Evolutionary conservation across 2,329 filamentous ascomycete species (phyloP).

Genomic region (Triangularia verruculosa): DNA sequence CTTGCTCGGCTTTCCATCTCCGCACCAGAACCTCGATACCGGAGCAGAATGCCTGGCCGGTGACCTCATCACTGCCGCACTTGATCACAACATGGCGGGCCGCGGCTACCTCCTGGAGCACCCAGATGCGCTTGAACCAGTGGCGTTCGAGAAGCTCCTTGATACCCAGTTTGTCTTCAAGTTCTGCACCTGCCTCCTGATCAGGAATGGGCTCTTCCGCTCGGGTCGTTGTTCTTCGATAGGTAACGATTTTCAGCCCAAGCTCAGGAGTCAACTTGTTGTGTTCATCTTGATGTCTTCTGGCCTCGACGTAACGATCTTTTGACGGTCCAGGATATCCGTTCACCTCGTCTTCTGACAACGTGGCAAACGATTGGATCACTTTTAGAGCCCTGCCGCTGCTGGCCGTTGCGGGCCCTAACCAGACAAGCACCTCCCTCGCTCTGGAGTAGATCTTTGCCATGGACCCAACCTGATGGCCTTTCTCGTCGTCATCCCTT

Average conservation of each 20-base stretch:
- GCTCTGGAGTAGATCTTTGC: not conserved
- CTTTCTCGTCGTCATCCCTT: not conserved
- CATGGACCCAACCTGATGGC: not conserved
- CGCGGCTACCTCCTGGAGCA: not conserved
- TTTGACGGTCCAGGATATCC: too few relatives aligned
- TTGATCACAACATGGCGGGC: not conserved
- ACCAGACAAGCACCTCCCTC: not conserved
- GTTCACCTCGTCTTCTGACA: not conserved
- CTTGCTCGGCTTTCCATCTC: not conserved
- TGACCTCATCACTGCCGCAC: not conserved
- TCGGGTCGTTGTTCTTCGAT: too few relatives aligned
- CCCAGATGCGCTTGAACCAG: slow-evolving; percentile 6
- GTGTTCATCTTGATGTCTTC: too few relatives aligned
- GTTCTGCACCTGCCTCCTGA: too few relatives aligned
- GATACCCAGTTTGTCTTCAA: too few relatives aligned
- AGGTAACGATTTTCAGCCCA: too few relatives aligned
- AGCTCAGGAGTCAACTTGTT: too few relatives aligned
- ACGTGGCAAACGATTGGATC: not conserved
- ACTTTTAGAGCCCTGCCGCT: not conserved
- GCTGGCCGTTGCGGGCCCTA: not conserved
- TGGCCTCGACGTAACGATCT: too few relatives aligned
- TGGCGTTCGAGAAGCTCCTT: not conserved
- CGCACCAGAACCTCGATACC: not conserved
- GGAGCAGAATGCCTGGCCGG: not conserved
- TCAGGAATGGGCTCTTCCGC: too few relatives aligned